phyloP scores from a whole-genome alignment of 768 basidiomycete species.

The Pleurotus sapidus region DNA sequence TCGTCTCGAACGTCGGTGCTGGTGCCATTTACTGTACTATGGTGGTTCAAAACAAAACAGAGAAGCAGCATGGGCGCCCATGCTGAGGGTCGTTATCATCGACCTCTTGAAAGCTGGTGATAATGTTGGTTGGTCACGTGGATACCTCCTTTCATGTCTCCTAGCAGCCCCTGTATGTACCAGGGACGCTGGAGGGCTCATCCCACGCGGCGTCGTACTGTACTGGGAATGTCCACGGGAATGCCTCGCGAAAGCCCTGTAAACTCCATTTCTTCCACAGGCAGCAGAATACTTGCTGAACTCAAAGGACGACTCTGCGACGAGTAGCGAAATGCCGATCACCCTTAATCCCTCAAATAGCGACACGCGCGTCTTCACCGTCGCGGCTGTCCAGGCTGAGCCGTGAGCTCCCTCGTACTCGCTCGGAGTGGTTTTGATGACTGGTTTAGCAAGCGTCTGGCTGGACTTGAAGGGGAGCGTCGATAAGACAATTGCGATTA shows the following conservation, averaged over 20 bases:
- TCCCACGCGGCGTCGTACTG: no score
- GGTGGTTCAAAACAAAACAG: background rate
- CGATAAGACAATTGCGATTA: conserved; percentile 24
- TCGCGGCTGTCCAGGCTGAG: conserved; percentile 7
- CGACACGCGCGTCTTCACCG: conserved; percentile 3
- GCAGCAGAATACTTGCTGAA: no score
- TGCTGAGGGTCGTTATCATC: no score
- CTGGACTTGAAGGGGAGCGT: conserved; percentile 20
- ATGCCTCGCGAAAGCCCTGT: no score
- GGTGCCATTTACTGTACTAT: background rate
- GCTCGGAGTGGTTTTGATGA: background rate
- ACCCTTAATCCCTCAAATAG: conserved; percentile 4
- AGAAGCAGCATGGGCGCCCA: background rate
- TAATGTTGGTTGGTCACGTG: no score
- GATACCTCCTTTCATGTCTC: no score
- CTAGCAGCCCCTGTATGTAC: no score
- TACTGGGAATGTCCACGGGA: no score
- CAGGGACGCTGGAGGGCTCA: no score
- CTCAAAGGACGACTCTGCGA: no score
- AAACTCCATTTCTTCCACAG: no score
- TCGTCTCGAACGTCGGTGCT: background rate
- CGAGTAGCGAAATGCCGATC: background rate
- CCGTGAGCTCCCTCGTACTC: background rate
- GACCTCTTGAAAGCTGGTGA: no score
- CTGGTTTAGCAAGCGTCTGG: conserved; percentile 2